Evolutionary conservation across 2,329 filamentous ascomycete species (phyloP), one percentile per base, ranked within the genome.

Genomic region (Diaporthe eres): DNA sequence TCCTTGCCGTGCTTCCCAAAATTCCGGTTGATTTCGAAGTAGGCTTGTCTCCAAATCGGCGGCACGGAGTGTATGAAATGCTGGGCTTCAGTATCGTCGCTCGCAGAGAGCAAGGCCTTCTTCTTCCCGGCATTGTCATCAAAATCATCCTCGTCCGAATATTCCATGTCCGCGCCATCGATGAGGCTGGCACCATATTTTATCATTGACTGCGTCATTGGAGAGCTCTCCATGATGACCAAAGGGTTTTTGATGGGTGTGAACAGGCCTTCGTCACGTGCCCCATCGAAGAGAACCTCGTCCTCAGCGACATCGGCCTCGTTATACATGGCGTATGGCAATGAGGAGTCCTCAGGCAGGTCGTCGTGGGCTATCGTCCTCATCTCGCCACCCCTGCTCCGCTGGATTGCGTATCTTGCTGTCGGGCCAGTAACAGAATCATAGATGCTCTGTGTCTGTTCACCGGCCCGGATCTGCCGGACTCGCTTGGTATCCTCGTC

Each of bases 221-320:
- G 25, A 9, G 68, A 67, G 19, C 75, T 77, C 57, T 82, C 79
- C 39, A 81, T 65, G 15, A 76, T 77, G 22, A 78, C 80, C 22
- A 80, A 71, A 15, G 81, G 76, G 76, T 82, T 82, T 60, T 68
- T 78, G 12, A 82, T 78, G 65, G 81, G 80, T 37, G 75, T 81
- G 71, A 81, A 82, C n/a, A 78, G 78, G 5, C 80, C 77, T 44
- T 80, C 72, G 22, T 79, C 76, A n/a, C 77, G 77, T 25, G 55
- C 76, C 44, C 76, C 73, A 15, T 68, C 55, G 73, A 81, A 81
- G 9, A 80, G 77, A 6, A 82, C 71, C 25, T 78, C 68, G 51
- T 82, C 81, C 74, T 83, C 81, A 7, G 77, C 81, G 12, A 75
- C 79, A 53, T 83, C 79, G 9, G 79, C 77, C 37, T 82, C 80